A percentile compares a stretch with the other conserved stretches of the same genome.
These are phyloP conservation scores for Aspergillus melleus DNA, from an alignment of 2,329 filamentous ascomycete species.

Conservation along the genomic window DNA sequence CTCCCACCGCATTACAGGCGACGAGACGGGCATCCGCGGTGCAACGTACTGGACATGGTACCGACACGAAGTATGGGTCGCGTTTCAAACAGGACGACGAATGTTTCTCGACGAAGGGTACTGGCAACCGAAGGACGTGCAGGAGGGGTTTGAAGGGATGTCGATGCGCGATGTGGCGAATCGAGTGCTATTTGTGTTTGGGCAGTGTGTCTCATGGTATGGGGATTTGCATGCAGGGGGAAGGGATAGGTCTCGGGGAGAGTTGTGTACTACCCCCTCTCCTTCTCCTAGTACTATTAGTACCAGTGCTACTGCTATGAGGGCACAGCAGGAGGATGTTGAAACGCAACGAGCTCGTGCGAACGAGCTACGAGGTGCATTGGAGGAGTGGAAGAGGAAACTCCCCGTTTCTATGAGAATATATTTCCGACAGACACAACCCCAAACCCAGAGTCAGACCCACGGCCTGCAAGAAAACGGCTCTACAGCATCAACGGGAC, in stretches of 20 bases:
- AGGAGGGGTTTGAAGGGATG: background rate
- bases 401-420: constrained; percentile 2
- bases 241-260: too few species aligned
- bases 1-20: constrained; percentile 1
- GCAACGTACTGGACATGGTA: constrained; percentile 11
- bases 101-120: constrained; percentile 6
- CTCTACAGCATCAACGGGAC: too few species aligned
- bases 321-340: background rate
- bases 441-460: too few species aligned
- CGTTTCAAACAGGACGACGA: constrained; percentile 1
- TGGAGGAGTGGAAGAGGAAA: constrained; percentile 5
- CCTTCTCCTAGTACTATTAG: too few species aligned
- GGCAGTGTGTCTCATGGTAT: constrained; percentile 1
- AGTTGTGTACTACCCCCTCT: too few species aligned
- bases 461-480: too few species aligned
- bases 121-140: background rate
- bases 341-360: background rate
- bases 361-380: background rate
- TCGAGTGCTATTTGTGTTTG: constrained; percentile 1
- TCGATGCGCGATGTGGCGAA: constrained; percentile 7
- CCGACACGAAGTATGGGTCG: constrained; percentile 7
- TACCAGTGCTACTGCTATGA: background rate
- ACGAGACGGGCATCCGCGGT: background rate
- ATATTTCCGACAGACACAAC: too few species aligned
- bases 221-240: too few species aligned